Evolutionary conservation across 495 filamentous ascomycete genomes (phyloP).

Genomic region (Ascobolus immersus): DNA sequence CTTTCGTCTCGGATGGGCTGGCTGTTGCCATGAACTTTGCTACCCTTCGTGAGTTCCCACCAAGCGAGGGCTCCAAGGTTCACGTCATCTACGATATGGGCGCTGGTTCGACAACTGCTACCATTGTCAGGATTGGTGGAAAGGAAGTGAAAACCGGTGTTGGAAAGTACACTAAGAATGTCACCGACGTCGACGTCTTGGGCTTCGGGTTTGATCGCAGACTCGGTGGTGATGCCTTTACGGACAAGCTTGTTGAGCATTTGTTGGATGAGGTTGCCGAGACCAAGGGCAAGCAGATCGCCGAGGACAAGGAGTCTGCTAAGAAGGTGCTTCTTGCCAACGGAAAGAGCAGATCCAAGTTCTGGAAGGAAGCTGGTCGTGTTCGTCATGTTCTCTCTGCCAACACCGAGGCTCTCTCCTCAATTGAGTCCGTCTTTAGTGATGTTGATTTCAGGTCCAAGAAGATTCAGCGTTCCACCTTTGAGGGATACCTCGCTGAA

Average conservation of each 20-base stretch:
- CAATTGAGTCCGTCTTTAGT: constrained; percentile 70
- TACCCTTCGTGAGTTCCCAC: constrained; percentile 67
- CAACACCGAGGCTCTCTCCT: constrained; percentile 54
- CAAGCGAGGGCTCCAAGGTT: constrained; percentile 62
- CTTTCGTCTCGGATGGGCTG: constrained; percentile 67
- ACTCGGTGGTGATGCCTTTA: constrained; percentile 74
- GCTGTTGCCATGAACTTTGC: constrained; percentile 91
- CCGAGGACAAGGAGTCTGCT: constrained; percentile 25
- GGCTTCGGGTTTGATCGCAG: constrained; percentile 71
- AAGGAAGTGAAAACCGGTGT: constrained; percentile 74
- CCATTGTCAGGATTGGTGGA: constrained; percentile 70
- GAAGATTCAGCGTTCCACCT: constrained; percentile 58
- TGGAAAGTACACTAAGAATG: constrained; percentile 82
- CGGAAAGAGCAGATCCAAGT: constrained; percentile 60
- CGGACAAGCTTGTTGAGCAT: constrained; percentile 62
- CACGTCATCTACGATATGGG: constrained; percentile 96
- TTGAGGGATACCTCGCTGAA: constrained; percentile 53
- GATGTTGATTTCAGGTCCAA: constrained; percentile 73
- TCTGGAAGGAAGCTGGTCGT: constrained; percentile 77
- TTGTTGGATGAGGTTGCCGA: constrained; percentile 59
- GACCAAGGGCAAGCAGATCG: constrained; percentile 40
- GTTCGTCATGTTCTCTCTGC: constrained; percentile 77
- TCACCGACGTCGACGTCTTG: constrained; percentile 75
- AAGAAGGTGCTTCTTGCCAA: constrained; percentile 36
- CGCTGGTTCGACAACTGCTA: constrained; percentile 90